A percentile compares a stretch with the other conserved stretches of the same genome.
phyloP scores from a whole-genome alignment of 345 rosid genomes.

The Populus nigra region DNA sequence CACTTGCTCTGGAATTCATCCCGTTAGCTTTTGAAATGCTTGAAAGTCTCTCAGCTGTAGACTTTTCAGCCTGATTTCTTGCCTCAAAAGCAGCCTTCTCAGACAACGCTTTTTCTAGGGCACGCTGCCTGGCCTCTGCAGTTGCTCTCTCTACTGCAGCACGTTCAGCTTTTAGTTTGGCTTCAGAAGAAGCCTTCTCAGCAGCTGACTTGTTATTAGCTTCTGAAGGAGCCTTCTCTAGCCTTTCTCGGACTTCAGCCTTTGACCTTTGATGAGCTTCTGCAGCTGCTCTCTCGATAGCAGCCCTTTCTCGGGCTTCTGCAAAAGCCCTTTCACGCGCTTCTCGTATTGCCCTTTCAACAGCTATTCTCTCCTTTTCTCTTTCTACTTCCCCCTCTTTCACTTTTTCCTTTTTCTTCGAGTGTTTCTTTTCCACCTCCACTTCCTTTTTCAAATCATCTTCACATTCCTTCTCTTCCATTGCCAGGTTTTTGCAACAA shows the following conservation, averaged over 20 bases:
- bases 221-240: constrained; percentile 49
- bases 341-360: constrained; percentile 89
- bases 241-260: constrained; percentile 55
- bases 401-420: constrained; percentile 45
- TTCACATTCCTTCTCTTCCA: constrained; percentile 44
- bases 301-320: constrained; percentile 80
- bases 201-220: constrained; percentile 39
- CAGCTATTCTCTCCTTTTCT: constrained; percentile 73
- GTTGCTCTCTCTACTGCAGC: constrained; percentile 96
- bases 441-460: constrained; percentile 38
- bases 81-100: constrained; percentile 46
- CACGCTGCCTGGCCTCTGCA: constrained; percentile 88
- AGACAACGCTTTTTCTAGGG: constrained; percentile 77
- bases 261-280: constrained; percentile 53
- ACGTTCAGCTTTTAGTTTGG: constrained; percentile 75
- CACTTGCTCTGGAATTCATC: constrained; percentile 14
- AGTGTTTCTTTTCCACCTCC: constrained; percentile 34
- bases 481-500: constrained; percentile 31
- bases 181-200: constrained; percentile 53
- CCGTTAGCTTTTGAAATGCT: constrained; percentile 46
- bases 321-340: constrained; percentile 93
- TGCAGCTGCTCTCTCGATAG: constrained; percentile 62
- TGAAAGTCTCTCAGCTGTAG: constrained; percentile 44
- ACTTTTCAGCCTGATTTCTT: constrained; percentile 50
- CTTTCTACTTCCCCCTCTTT: constrained; percentile 54